Base-by-base conservation (phyloP, 306 rosid genomes). In the Herpetospermum pedunculosum region DNA sequence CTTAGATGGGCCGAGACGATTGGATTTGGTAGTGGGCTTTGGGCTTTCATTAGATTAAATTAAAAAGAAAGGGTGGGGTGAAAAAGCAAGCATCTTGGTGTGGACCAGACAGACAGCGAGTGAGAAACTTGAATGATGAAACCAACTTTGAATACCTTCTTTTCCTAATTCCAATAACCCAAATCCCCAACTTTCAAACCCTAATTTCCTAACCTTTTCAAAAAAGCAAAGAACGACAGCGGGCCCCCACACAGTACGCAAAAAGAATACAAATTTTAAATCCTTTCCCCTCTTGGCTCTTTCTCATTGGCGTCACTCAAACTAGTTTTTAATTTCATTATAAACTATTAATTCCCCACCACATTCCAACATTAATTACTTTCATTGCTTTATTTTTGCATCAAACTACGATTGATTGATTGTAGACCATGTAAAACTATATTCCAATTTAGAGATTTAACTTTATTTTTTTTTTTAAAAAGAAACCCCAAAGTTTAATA, bases 161-260 rank as follows among this genome's bases (percentile, higher is more conserved):
- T 92, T 92, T 78, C 78, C 94, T 82, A 86, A 90, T 89, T 87
- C 90, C 96, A 83, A 93, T 70, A 80, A 82, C 81, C 72, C 55
- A 53, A 79, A 81, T 23, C 80, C 80, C 82, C 75, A 84, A 77
- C 82, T 84, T 92, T 88, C 86, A 86, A 82, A 80, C 82, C 93
- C 89, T 55, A 79, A 87, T 87, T 86, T 85, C 60, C 76, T 57
- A 73, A 81, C 87, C 88, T 88, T 75, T 90, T 81, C 84, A 62
- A 83, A 89, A 90, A 93, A 96, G 86, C 81, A 82, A 80, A 80
- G n/a, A 76, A 80, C 72, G 79, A 79, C 6, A 16, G 35, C n/a
- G 10, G 50, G 35, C 65, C 81, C 82, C 75, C 78, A 78, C 73
- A 18, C 29, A 53, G 21, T 19, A 54, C 46, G 43, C 38, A 57